Base-by-base conservation (phyloP, 2,329 filamentous ascomycete species). In the Endoconidiophora laricicola region DNA sequence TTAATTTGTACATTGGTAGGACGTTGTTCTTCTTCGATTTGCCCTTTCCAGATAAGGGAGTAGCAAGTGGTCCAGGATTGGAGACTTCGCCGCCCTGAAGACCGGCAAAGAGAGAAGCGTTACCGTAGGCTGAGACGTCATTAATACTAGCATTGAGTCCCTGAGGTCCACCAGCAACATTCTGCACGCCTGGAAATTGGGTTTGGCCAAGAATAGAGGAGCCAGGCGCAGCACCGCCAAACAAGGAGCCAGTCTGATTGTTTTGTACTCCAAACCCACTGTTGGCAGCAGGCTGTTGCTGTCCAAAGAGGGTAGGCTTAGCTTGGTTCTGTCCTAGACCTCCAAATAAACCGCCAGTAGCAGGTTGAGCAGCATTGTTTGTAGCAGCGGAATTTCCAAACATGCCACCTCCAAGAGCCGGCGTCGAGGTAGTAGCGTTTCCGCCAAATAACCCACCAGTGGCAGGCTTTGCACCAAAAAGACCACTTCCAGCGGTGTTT, bases 61-160 rank as follows among this genome's bases (percentile, higher is more conserved):
- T 96, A 6, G 90, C 91, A 56, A 98, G 73, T 2, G 93, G 91
- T 2, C 91, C 91, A 2, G 87, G 84, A 58, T 87, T 87, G 63
- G 63, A 73, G 49, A 69, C 67, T 67, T 66, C 84, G 66, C 60
- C 79, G 61, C 61, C 72, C 57, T 71, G 71, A 14, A 95, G 68
- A 48, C 80, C 82, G 29, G 80, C 77, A 64, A 96, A 96, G 18
- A 98, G 73, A 1, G 86, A 86, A 43, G 85, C 78, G 48, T 85
- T 87, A 39, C 91, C 91, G 60, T 94, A 98, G 0, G 93, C 90
- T 48, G 84, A 86, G n/a, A 79, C 72, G 56, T 90, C 86, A 53
- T 79, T 79, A 50, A 93, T 76, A 54, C 86, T 91, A 4, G 87
- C 81, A 33, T 83, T 86, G 52, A 94, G 69, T 16, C 73, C 67